phyloP scores from a whole-genome alignment of 1,139 yeast species.

The Taiozyma sp. region DNA sequence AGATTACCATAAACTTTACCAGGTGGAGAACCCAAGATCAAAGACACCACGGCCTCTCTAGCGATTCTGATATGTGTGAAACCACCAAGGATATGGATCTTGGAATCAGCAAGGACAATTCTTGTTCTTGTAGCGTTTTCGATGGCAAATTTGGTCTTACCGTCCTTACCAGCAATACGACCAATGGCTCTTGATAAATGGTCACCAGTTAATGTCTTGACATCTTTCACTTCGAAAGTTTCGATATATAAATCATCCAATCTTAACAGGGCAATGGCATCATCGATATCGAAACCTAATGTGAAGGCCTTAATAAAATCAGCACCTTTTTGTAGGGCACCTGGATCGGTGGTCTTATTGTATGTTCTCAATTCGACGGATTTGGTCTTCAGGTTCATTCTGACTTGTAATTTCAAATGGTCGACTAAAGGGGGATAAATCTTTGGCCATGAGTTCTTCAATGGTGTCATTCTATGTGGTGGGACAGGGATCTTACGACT shows the following conservation, averaged over 20 bases:
- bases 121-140: conserved; percentile 98
- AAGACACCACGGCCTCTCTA: conserved; percentile 89
- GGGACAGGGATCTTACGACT: conserved; percentile 90
- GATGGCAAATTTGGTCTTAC: conserved; percentile 96
- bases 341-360: conserved; percentile 79
- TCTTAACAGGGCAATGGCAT: conserved; percentile 90
- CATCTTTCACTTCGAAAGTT: conserved; percentile 95
- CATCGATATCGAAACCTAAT: conserved; percentile 94
- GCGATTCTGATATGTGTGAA: conserved; percentile 97
- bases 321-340: conserved; percentile 96
- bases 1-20: conserved; percentile 97
- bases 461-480: conserved; percentile 94
- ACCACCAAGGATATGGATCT: conserved; percentile 95
- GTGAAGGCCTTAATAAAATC: conserved; percentile 95
- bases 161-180: conserved; percentile 99
- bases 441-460: conserved; percentile 86
- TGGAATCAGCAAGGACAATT: conserved; percentile 93
- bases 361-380: conserved; percentile 86
- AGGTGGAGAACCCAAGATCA: conserved; percentile 97
- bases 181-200: conserved; percentile 98
- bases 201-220: conserved; percentile 91
- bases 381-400: conserved; percentile 85
- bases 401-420: conserved; percentile 87
- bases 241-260: conserved; percentile 95
- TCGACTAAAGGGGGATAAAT: conserved; percentile 95